Base-by-base conservation (phyloP, 139 green algal genomes). In the Volvox reticuliferus region DNA sequence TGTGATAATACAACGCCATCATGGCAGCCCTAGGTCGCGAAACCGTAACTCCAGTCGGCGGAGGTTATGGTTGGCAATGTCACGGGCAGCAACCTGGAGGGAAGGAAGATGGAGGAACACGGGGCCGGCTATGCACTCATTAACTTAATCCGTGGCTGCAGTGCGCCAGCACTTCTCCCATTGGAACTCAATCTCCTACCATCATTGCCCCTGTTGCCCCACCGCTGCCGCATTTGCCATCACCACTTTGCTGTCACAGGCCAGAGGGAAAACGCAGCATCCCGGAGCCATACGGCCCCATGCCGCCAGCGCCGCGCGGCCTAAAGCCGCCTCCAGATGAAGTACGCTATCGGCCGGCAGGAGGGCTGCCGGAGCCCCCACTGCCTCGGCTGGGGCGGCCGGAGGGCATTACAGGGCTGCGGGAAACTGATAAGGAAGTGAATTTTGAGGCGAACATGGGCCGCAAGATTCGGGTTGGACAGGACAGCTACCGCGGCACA, bases 391-490 rank as follows among this genome's bases (percentile, higher is more conserved):
- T 92, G 30, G 67, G 71, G 0, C 76, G 92, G 0, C 92, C 92
- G 1, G 50, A 85, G 14, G 92, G 92, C 68, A 91, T 90, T 32
- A 90, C 55, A 1, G 88, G 91, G 19, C 77, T 93, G n/a, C 73
- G 92, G 0, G 90, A 94, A 62, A 91, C 65, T 30, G 92, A 93
- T 26, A 79, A 93, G 50, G 91, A 95, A 68, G 26, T 82, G 12
- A 37, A 68, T 24, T 93, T 93, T 65, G 93, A 95, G 69, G 35
- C 50, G 69, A 73, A 78, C 1, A 36, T 95, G 33, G 93, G 93
- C 30, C 91, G 88, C 21, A 95, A 95, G 79, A 78, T 93, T 22
- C 82, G 91, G 13, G 91, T 95, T 18, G 91, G 69, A 0, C 86
- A 79, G 21, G 79, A 90, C 55, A 91, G 61, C 36, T 95, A 95